phyloP scores from a whole-genome alignment of 2,329 filamentous ascomycete species.

The Colletotrichum trifolii region DNA sequence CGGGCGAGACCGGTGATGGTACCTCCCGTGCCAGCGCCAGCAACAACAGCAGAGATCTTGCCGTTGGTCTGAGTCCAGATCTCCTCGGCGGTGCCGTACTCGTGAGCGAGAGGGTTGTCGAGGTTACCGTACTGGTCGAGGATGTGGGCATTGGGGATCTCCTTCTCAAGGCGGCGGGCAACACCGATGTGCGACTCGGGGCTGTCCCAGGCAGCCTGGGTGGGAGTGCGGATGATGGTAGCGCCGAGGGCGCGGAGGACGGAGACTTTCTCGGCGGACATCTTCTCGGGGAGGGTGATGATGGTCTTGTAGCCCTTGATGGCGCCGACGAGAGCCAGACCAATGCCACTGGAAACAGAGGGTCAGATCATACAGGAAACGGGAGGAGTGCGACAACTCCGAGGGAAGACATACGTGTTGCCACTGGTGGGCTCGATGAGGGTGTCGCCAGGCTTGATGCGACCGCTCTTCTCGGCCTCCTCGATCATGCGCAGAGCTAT shows the following conservation, averaged over 20 bases:
- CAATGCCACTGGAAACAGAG: slow-evolving; percentile 74
- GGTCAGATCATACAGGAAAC: slow-evolving; percentile 40
- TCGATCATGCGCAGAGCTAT: slow-evolving; percentile 98
- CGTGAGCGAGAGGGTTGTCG: slow-evolving; percentile 94
- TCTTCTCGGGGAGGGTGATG: slow-evolving; percentile 98
- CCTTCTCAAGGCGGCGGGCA: slow-evolving; percentile 87
- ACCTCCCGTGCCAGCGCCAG: slow-evolving; percentile 93
- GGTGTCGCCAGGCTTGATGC: slow-evolving; percentile 97
- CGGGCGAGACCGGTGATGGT: slow-evolving; percentile 91
- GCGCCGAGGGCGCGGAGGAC: slow-evolving; percentile 93
- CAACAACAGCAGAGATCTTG: slow-evolving; percentile 84
- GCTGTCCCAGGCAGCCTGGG: slow-evolving; percentile 91
- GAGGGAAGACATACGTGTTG: slow-evolving; percentile 74
- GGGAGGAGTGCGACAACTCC: not conserved
- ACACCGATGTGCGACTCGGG: slow-evolving; percentile 98
- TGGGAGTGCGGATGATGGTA: slow-evolving; percentile 97
- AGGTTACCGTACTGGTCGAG: slow-evolving; percentile 94
- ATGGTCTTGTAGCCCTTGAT: slow-evolving; percentile 99
- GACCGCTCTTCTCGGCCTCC: slow-evolving; percentile 88
- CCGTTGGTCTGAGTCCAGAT: slow-evolving; percentile 93
- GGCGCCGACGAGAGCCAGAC: slow-evolving; percentile 90
- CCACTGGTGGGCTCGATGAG: slow-evolving; percentile 98
- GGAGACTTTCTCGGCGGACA: slow-evolving; percentile 98
- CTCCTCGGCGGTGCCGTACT: slow-evolving; percentile 93
- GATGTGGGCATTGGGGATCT: slow-evolving; percentile 96